A percentile compares a stretch with the other conserved stretches of the same genome.
Evolutionary conservation across 2,329 filamentous ascomycete species (phyloP).

Genomic region (Neonectria neomacrospora): DNA sequence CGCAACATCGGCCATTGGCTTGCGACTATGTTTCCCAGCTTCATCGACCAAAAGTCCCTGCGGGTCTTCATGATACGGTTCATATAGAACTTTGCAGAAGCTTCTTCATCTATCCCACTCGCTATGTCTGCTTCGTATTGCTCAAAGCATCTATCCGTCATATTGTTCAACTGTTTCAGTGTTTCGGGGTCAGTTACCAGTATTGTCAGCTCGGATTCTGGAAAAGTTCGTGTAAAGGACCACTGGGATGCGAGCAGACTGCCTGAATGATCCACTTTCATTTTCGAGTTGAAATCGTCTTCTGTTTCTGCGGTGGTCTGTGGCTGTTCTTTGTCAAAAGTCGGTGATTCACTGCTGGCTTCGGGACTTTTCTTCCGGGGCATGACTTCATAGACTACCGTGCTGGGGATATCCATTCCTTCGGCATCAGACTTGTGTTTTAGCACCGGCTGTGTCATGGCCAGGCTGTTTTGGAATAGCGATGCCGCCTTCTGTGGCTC

Average conservation of each 20-base stretch:
- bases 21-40: slow-evolving; percentile 29
- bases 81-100: slow-evolving; percentile 48
- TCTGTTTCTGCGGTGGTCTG: not conserved
- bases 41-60: slow-evolving; percentile 47
- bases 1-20: slow-evolving; percentile 1
- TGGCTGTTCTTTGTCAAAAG: not conserved
- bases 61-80: slow-evolving; percentile 42
- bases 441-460: not conserved
- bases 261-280: not conserved
- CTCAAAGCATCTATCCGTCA: slow-evolving; percentile 45
- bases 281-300: not conserved
- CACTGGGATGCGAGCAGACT: not conserved
- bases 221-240: too few relatives aligned
- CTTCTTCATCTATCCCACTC: slow-evolving; percentile 32
- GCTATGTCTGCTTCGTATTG: slow-evolving; percentile 49
- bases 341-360: not conserved
- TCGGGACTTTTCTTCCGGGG: not conserved
- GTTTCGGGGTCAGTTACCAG: slow-evolving; percentile 41
- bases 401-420: not conserved
- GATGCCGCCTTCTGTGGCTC: not conserved
- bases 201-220: slow-evolving; percentile 22
- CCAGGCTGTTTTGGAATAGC: not conserved
- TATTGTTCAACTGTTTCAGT: slow-evolving; percentile 41
- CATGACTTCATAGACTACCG: not conserved
- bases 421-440: not conserved